Evolutionary conservation across 2,329 filamentous ascomycete genomes (phyloP).

Genomic region (Drechslerella dactyloides): DNA sequence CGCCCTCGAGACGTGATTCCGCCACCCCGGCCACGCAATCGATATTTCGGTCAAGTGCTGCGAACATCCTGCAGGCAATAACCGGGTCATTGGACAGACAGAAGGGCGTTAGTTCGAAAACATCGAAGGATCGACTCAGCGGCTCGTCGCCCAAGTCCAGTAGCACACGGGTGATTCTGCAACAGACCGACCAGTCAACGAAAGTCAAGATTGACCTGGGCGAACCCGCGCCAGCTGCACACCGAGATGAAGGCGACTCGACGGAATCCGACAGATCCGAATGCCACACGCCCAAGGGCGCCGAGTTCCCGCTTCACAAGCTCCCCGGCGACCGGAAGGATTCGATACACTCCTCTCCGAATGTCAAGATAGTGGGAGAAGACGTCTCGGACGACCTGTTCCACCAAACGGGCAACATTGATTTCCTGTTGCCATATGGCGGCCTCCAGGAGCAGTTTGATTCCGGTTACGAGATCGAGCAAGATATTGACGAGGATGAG

Average conservation of each 20-base stretch:
- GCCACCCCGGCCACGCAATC: conserved; percentile 34
- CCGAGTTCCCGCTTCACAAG: conserved; percentile 32
- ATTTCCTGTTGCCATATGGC: conserved; percentile 42
- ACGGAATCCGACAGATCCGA: conserved; percentile 39
- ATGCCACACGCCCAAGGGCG: conserved; percentile 38
- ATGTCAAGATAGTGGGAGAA: conserved; percentile 43
- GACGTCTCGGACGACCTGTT: conserved; percentile 36
- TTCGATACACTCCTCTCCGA: conserved; percentile 24
- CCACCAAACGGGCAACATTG: conserved; percentile 32
- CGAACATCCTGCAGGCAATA: conserved; percentile 43
- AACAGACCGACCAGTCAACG: conserved; percentile 36
- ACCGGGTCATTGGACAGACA: background rate
- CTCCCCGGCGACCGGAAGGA: conserved; percentile 16
- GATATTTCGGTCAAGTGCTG: conserved; percentile 35
- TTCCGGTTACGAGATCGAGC: conserved; percentile 44
- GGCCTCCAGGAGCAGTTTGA: conserved; percentile 42
- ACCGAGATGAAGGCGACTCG: conserved; percentile 35
- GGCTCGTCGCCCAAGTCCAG: conserved; percentile 38
- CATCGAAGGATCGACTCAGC: conserved; percentile 41
- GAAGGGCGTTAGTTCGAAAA: conserved; percentile 36
- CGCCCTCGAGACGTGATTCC: conserved; percentile 23
- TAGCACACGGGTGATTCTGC: conserved; percentile 37
- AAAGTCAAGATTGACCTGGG: conserved; percentile 26
- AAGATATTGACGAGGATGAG: conserved; percentile 28
- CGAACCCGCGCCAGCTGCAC: conserved; percentile 4